Conservation (phyloP, 305 asterid genomes). For the Rubia occidens region DNA sequence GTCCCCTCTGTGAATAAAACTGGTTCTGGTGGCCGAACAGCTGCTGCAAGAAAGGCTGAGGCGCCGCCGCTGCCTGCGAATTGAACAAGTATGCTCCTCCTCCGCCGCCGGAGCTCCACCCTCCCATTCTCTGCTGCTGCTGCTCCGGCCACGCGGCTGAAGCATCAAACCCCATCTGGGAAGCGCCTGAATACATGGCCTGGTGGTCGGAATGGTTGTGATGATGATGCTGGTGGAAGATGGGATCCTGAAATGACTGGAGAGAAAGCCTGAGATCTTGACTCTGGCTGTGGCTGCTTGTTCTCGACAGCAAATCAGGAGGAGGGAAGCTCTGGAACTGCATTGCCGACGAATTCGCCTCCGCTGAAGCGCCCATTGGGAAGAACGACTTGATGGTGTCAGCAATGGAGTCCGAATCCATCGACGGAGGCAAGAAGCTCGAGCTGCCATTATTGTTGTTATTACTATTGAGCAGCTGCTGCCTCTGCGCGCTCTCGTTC, state of each 20-base stretch:
- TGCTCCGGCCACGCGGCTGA: constrained; percentile 50
- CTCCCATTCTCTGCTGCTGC: constrained; percentile 40
- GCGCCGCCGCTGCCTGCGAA: constrained; percentile 29
- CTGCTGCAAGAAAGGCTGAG: constrained; percentile 55
- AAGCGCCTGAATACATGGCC: constrained; percentile 31
- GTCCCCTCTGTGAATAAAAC: constrained; percentile 86
- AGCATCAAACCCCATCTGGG: constrained; percentile 50
- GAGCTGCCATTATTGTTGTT: constrained; percentile 19
- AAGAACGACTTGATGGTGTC: constrained; percentile 80
- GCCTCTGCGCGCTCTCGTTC: constrained; percentile 15
- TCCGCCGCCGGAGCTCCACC: constrained; percentile 41
- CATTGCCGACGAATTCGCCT: constrained; percentile 49
- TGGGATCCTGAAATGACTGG: constrained; percentile 79
- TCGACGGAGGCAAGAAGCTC: constrained; percentile 58
- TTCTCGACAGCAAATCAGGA: constrained; percentile 42
- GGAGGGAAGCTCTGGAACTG: constrained; percentile 52
- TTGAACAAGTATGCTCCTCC: constrained; percentile 45
- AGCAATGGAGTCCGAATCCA: constrained; percentile 70
- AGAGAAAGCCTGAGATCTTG: constrained; percentile 84
- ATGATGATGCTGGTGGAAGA: constrained; percentile 43
- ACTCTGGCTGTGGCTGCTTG: constrained; percentile 24
- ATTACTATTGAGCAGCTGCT: background rate
- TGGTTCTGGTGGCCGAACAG: constrained; percentile 65
- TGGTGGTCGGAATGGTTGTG: constrained; percentile 34
- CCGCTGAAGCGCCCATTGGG: constrained; percentile 60